phyloP scores from a whole-genome alignment of 2,329 filamentous ascomycete species.

The Fusarium lyarnte region DNA sequence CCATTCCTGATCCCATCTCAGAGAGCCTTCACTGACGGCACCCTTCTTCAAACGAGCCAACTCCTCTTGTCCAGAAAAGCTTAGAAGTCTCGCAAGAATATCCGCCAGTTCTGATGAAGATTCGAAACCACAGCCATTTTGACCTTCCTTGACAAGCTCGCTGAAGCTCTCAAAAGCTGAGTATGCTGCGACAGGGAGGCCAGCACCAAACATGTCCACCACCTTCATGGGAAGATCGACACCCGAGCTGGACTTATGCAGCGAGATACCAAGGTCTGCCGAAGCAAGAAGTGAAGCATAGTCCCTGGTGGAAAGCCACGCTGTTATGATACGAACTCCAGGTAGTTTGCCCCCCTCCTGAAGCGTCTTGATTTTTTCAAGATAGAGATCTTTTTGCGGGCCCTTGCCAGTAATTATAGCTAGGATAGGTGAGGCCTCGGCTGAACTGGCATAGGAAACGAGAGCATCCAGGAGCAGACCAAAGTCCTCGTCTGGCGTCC shows the following conservation, averaged over 20 bases:
- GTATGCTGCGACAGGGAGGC: slow-evolving; percentile 90
- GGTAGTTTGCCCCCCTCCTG: slow-evolving; percentile 70
- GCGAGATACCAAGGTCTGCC: slow-evolving; percentile 87
- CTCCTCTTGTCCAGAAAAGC: slow-evolving; percentile 58
- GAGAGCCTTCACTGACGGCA: slow-evolving; percentile 76
- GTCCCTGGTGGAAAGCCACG: slow-evolving; percentile 85
- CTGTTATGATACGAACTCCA: slow-evolving; percentile 78
- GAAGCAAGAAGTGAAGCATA: slow-evolving; percentile 86
- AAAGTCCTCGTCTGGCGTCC: slow-evolving; percentile 98
- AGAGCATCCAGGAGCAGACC: slow-evolving; percentile 85
- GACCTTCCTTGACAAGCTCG: slow-evolving; percentile 87
- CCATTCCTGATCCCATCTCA: slow-evolving; percentile 95
- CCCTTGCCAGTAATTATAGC: slow-evolving; percentile 96
- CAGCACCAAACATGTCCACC: slow-evolving; percentile 97
- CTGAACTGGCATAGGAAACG: slow-evolving; percentile 70
- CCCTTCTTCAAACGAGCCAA: slow-evolving; percentile 72
- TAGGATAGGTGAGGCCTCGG: slow-evolving; percentile 71
- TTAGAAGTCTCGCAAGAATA: slow-evolving; percentile 73
- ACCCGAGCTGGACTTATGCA: slow-evolving; percentile 93
- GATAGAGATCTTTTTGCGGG: slow-evolving; percentile 81
- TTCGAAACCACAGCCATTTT: slow-evolving; percentile 87
- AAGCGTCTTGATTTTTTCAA: slow-evolving; percentile 70
- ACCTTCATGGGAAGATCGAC: slow-evolving; percentile 99
- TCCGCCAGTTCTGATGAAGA: slow-evolving; percentile 72
- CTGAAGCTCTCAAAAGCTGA: slow-evolving; percentile 85